Percentiles rank a stretch among this genome's conserved stretches.
phyloP scores from a whole-genome alignment of 2,329 filamentous ascomycete genomes.

The Domatiomyces catenatus region DNA sequence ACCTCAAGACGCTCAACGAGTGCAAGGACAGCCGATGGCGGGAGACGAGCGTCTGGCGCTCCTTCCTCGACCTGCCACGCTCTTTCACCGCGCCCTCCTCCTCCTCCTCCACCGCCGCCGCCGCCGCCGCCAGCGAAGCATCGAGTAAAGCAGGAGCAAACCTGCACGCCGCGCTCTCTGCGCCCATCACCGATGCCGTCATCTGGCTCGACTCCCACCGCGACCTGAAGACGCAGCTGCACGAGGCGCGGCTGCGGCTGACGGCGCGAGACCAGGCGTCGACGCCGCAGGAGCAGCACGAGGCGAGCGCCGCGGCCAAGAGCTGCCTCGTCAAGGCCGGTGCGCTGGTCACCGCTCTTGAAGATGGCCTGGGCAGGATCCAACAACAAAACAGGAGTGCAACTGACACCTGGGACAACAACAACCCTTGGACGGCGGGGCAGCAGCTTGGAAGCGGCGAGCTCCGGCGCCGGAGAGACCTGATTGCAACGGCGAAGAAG shows the following conservation, averaged over 20 bases:
- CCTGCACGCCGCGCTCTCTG: slow-evolving; percentile 24
- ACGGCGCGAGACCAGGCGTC: slow-evolving; percentile 45
- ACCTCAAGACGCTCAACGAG: slow-evolving; percentile 43
- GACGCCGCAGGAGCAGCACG: slow-evolving; percentile 44
- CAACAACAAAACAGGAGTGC: slow-evolving; percentile 14
- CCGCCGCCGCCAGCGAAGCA: slow-evolving; percentile 4
- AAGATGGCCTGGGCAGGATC: slow-evolving; percentile 38
- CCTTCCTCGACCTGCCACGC: slow-evolving; percentile 42
- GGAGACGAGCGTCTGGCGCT: slow-evolving; percentile 39
- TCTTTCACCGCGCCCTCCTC: slow-evolving; percentile 14
- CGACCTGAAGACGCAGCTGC: slow-evolving; percentile 45
- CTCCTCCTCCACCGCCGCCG: slow-evolving; percentile 16
- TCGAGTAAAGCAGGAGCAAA: slow-evolving; percentile 22
- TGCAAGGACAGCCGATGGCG: slow-evolving; percentile 43
- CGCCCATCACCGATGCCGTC: slow-evolving; percentile 35
- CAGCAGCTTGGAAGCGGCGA: slow-evolving; percentile 44
- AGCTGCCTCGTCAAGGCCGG: slow-evolving; percentile 42
- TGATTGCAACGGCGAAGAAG: slow-evolving; percentile 42
- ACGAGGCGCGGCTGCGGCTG: slow-evolving; percentile 43
- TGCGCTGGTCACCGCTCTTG: slow-evolving; percentile 39
- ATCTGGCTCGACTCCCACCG: slow-evolving; percentile 48
- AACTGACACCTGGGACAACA: slow-evolving; percentile 1
- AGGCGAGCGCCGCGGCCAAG: slow-evolving; percentile 47
- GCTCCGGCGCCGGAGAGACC: slow-evolving; percentile 41
- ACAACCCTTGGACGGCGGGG: slow-evolving; percentile 15